Evolutionary conservation across 148 eudicot species (phyloP).

Genomic region (Camellia lanceoleosa): DNA sequence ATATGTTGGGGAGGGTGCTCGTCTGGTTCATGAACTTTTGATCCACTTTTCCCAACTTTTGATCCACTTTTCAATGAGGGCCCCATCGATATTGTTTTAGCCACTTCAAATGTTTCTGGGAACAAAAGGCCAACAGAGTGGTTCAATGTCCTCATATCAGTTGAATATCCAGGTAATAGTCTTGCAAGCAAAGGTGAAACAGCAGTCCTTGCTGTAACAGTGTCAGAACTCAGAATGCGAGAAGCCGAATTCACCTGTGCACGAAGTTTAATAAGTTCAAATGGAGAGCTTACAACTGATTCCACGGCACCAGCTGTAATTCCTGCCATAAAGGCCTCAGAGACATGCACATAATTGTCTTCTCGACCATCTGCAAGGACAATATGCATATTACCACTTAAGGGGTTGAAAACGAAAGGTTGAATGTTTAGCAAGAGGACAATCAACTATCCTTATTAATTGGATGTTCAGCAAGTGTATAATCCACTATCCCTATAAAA

Average conservation of each 20-base stretch:
- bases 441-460: too few species aligned
- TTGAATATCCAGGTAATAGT: constrained; percentile 51
- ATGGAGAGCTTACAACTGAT: constrained; percentile 71
- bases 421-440: too few species aligned
- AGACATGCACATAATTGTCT: constrained; percentile 60
- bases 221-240: constrained; percentile 24
- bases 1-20: too few species aligned
- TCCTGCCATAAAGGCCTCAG: constrained; percentile 88
- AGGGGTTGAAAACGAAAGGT: too few species aligned
- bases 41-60: too few species aligned
- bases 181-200: constrained; percentile 40
- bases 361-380: constrained; percentile 64
- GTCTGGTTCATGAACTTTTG: too few species aligned
- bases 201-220: constrained; percentile 15
- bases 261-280: constrained; percentile 77
- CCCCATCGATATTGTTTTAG: too few species aligned
- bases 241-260: constrained; percentile 78
- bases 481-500: too few species aligned
- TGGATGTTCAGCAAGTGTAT: too few species aligned
- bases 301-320: constrained; percentile 71
- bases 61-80: too few species aligned
- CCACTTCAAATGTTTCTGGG: too few species aligned
- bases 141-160: constrained; percentile 51
- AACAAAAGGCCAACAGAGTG: constrained; percentile 66
- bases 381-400: too few species aligned